phyloP scores from a whole-genome alignment of 169 alveolate species.

The Perkinsus olseni region DNA sequence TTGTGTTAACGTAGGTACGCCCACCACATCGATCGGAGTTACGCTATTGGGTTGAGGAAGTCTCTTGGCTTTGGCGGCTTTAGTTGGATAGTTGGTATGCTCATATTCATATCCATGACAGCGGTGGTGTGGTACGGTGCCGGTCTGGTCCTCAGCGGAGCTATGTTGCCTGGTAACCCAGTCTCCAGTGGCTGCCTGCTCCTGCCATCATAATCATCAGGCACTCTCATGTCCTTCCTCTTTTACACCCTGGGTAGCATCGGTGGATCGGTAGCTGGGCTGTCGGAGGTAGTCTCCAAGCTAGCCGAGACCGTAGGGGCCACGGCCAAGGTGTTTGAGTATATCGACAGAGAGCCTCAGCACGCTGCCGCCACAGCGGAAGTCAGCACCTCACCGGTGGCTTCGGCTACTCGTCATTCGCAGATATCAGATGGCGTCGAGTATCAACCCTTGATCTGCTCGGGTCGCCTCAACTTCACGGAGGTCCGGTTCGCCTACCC shows the following conservation, averaged over 20 bases:
- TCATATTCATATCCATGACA: not conserved
- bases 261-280: not conserved
- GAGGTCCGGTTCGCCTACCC: slow-evolving; percentile 19
- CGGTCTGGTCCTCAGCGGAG: slow-evolving; percentile 6
- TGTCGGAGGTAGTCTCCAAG: not conserved
- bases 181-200: too few species aligned
- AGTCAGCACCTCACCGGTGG: not conserved
- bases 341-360: not conserved
- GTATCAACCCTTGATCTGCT: not conserved
- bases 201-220: too few species aligned
- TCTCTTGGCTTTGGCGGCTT: not conserved
- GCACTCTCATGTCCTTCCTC: not conserved
- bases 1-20: not conserved
- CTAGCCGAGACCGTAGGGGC: not conserved
- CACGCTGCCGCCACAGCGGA: not conserved
- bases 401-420: not conserved
- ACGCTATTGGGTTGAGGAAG: not conserved
- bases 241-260: not conserved
- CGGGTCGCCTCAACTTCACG: not conserved
- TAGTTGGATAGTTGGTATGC: not conserved
- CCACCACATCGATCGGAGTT: not conserved
- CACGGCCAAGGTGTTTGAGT: not conserved
- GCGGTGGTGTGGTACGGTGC: slow-evolving; percentile 13
- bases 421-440: not conserved
- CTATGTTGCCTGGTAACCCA: slow-evolving; percentile 5